Evolutionary conservation across 345 rosid species (phyloP).

Genomic region (Populus tremula): DNA sequence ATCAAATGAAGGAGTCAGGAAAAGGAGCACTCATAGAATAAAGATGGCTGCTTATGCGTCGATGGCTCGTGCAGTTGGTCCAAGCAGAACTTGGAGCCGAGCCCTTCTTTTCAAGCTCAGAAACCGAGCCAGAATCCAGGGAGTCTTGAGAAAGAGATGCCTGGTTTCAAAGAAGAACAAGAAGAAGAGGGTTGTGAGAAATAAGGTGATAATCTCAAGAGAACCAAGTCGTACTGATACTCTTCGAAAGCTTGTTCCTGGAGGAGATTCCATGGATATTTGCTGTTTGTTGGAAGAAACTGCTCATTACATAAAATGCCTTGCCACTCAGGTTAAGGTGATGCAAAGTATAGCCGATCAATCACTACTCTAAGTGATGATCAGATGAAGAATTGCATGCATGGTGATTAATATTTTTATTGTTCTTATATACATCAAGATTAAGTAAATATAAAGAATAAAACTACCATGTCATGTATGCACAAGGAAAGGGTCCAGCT

Average conservation of each 20-base stretch:
- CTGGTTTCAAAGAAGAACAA: not conserved
- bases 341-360: constrained; percentile 37
- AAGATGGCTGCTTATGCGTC: constrained; percentile 33
- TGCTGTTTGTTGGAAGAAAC: constrained; percentile 39
- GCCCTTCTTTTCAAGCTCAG: constrained; percentile 30
- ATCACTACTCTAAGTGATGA: constrained; percentile 14
- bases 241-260: constrained; percentile 39
- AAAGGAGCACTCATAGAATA: constrained; percentile 18
- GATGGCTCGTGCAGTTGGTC: constrained; percentile 35
- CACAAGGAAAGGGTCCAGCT: not conserved
- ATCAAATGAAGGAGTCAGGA: not conserved
- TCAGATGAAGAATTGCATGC: not conserved
- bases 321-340: constrained; percentile 36
- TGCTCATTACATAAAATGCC: constrained; percentile 37
- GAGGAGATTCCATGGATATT: constrained; percentile 33
- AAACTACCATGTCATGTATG: not conserved
- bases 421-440: not conserved
- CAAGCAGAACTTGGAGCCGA: constrained; percentile 38
- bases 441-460: not conserved
- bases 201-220: not conserved
- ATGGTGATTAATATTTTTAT: not conserved
- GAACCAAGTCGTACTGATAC: not conserved
- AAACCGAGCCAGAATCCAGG: not conserved
- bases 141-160: not conserved
- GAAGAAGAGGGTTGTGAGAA: not conserved